Evolutionary conservation across 805 yeast genomes (phyloP), one percentile per base, ranked within the genome.

Genomic region (Candida nanaspora): DNA sequence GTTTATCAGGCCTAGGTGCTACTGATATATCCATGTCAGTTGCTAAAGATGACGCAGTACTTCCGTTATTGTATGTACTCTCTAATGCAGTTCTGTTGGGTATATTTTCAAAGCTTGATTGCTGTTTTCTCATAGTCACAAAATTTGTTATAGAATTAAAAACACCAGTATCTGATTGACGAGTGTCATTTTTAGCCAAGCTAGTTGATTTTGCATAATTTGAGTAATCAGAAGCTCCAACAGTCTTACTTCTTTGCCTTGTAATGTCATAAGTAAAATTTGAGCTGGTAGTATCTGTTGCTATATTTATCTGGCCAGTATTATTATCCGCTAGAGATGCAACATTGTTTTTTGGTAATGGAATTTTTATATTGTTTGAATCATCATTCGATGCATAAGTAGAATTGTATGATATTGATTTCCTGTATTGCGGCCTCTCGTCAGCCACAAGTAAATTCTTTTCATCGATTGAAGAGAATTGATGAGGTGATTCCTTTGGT

Each of bases 211-310:
- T 31, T 11, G 22, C 6, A 31, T 31, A 9, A 8, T 19, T 22
- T 4, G 50, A 47, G 14, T 41, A 41, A 18, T 60, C 58, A 9
- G 53, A 31, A 1, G 57, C 56, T 37, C 57, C 56, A 35, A 62
- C 38, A 1, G 66, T 62, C 41, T 52, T 53, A n/a, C 65, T 58
- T 28, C 66, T 41, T 34, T 59, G 61, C 38, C 66, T 45, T 6
- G 50, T 20, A 27, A 53, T 44, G 16, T 36, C 40, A 16, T 31
- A 26, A 6, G 47, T 27, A 47, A 19, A 23, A 29, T 9, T 13
- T 14, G 18, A 15, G 32, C n/a, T n/a, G n/a, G n/a, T n/a, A n/a
- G n/a, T n/a, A n/a, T n/a, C n/a, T n/a, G n/a, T n/a, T n/a, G n/a
- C n/a, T n/a, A n/a, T n/a, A n/a, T n/a, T n/a, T n/a, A n/a, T n/a